Evolutionary conservation across 176 grass and related monocot species (phyloP).

Genomic region (Puya raimondii): DNA sequence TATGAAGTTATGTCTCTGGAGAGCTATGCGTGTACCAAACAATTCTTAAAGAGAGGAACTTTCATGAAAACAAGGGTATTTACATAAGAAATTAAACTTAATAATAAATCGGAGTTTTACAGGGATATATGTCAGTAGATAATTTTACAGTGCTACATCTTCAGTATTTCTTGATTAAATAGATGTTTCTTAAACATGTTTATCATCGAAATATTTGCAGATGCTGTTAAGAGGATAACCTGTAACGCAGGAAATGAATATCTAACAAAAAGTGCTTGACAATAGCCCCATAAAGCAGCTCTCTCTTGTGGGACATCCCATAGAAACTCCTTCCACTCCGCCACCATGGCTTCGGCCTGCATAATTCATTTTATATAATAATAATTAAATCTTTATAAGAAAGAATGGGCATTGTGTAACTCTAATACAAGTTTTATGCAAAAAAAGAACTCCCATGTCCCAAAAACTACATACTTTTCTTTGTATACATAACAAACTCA

Average conservation of each 20-base stretch:
- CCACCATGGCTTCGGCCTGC: slow-evolving; percentile 95
- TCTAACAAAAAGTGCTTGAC: slow-evolving; percentile 78
- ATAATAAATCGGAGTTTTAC: no score
- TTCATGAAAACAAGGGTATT: not conserved
- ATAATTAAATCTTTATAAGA: no score
- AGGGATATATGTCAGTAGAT: no score
- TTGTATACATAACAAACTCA: slow-evolving; percentile 4
- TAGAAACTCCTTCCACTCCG: slow-evolving; percentile 97
- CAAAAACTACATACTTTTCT: no score
- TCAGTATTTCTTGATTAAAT: not conserved
- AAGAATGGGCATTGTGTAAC: no score
- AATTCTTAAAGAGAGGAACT: not conserved
- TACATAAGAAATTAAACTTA: no score
- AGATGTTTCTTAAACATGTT: not conserved
- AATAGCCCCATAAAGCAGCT: slow-evolving; percentile 90
- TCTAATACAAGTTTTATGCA: no score
- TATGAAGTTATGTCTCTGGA: no score
- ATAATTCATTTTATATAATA: not conserved
- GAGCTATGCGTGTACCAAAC: no score
- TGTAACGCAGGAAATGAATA: slow-evolving; percentile 73
- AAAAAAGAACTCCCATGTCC: no score
- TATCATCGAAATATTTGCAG: not conserved
- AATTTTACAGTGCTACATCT: no score
- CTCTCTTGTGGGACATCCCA: slow-evolving; percentile 97
- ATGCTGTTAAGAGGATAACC: slow-evolving; percentile 17